Conservation (phyloP, 768 basidiomycete species). For the Collybia nuda region DNA sequence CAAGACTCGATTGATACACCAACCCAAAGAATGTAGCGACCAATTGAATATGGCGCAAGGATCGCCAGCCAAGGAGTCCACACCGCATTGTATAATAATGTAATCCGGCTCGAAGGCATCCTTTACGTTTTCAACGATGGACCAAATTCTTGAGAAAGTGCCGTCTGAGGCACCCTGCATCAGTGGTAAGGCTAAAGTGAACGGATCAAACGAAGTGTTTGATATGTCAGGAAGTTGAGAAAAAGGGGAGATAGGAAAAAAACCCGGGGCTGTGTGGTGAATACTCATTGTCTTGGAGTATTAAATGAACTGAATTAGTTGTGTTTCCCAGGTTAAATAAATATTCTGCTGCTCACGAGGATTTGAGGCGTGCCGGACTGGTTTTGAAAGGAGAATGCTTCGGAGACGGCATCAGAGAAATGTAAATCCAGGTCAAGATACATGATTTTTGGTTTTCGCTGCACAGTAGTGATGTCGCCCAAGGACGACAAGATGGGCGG, state of each 20-base stretch:
- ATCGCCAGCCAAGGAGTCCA: slow-evolving; percentile 85
- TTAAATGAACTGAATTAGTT: neutral
- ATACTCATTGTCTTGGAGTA: slow-evolving; percentile 69
- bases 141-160: slow-evolving; percentile 69
- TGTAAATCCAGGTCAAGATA: slow-evolving; percentile 94
- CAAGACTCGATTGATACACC: slow-evolving; percentile 57
- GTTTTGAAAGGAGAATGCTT: slow-evolving; percentile 58
- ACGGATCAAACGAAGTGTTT: slow-evolving; percentile 45
- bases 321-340: neutral
- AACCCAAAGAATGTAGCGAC: slow-evolving; percentile 61
- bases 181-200: slow-evolving; percentile 82
- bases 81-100: slow-evolving; percentile 82
- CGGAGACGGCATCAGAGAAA: slow-evolving; percentile 85
- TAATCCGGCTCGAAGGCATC: slow-evolving; percentile 72
- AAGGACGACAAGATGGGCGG: slow-evolving; percentile 9
- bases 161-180: slow-evolving; percentile 61
- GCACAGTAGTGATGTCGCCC: neutral
- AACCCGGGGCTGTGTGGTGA: slow-evolving; percentile 80
- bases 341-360: slow-evolving; percentile 31
- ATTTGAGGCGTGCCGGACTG: slow-evolving; percentile 40
- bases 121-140: slow-evolving; percentile 57
- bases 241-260: slow-evolving; percentile 70
- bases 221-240: slow-evolving; percentile 42
- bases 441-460: slow-evolving; percentile 63
- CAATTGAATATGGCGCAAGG: slow-evolving; percentile 75